phyloP scores from a whole-genome alignment of 2,329 filamentous ascomycete species.

The Xylaria sp. region DNA sequence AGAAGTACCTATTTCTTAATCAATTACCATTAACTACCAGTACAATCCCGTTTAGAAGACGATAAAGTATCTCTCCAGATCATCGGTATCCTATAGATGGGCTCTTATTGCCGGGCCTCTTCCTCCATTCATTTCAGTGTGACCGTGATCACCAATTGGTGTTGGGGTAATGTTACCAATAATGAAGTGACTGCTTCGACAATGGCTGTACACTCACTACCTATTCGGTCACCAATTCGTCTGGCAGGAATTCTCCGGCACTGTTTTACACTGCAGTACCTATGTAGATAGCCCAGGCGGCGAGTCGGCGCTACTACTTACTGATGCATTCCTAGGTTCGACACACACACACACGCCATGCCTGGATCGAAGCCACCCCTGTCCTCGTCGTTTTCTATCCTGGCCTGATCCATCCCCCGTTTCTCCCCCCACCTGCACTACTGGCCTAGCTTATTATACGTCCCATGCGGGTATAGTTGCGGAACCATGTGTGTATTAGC shows the following conservation, averaged over 20 bases:
- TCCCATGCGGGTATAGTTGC: slow-evolving; percentile 36
- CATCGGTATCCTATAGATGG: neutral
- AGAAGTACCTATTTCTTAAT: neutral
- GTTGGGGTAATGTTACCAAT: slow-evolving; percentile 30
- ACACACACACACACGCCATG: slow-evolving; percentile 22
- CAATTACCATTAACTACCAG: neutral
- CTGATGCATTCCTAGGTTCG: slow-evolving; percentile 30
- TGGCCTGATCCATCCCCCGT: slow-evolving; percentile 34
- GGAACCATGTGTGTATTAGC: slow-evolving; percentile 39
- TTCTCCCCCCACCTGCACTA: slow-evolving; percentile 29
- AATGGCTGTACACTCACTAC: neutral
- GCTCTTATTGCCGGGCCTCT: neutral
- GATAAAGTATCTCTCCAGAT: neutral
- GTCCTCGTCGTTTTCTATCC: slow-evolving; percentile 23
- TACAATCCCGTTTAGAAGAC: neutral
- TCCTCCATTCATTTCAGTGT: slow-evolving; percentile 9
- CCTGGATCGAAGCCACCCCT: slow-evolving; percentile 19
- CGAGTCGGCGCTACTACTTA: slow-evolving; percentile 33
- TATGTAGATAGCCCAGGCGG: slow-evolving; percentile 11
- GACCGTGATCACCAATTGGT: slow-evolving; percentile 7
- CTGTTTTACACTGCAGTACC: slow-evolving; percentile 20
- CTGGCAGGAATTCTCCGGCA: slow-evolving; percentile 21
- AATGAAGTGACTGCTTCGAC: neutral
- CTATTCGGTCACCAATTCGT: slow-evolving; percentile 14
- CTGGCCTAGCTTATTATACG: slow-evolving; percentile 35